A percentile compares a stretch with the other conserved stretches of the same genome.
Evolutionary conservation across 306 rosid species (phyloP).

Genomic region (Gleditsia sinensis): DNA sequence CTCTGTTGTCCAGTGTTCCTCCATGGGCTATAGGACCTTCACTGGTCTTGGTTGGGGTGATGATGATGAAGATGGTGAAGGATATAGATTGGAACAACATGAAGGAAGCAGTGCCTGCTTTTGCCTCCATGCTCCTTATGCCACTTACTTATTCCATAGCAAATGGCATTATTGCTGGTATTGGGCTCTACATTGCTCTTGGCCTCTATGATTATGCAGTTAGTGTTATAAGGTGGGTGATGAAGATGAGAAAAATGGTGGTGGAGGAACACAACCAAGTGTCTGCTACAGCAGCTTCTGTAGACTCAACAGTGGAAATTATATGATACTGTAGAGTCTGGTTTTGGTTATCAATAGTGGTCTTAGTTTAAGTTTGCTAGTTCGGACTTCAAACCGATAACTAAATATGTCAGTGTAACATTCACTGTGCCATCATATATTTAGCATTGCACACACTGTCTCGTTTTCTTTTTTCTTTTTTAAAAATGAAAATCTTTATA

Average conservation of each 20-base stretch:
- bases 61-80: slow-evolving; percentile 94
- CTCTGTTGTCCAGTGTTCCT: slow-evolving; percentile 81
- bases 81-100: slow-evolving; percentile 77
- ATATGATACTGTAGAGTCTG: slow-evolving; percentile 23
- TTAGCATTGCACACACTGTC: too few relatives aligned
- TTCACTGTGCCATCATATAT: too few relatives aligned
- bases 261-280: slow-evolving; percentile 79
- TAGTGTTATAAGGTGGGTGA: slow-evolving; percentile 50
- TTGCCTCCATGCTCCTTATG: slow-evolving; percentile 79
- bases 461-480: too few relatives aligned
- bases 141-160: slow-evolving; percentile 91
- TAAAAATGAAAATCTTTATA: too few relatives aligned
- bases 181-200: slow-evolving; percentile 74
- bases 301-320: slow-evolving; percentile 49
- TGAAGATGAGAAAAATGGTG: slow-evolving; percentile 62
- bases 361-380: too few relatives aligned
- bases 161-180: slow-evolving; percentile 83
- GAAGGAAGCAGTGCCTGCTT: slow-evolving; percentile 80
- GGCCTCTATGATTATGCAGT: slow-evolving; percentile 55
- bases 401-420: too few relatives aligned
- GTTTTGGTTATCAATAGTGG: slow-evolving; percentile 21
- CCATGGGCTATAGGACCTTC: slow-evolving; percentile 98
- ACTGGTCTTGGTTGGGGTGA: slow-evolving; percentile 87
- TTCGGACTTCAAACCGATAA: too few relatives aligned
- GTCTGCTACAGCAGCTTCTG: slow-evolving; percentile 54